Evolutionary conservation across 768 basidiomycete genomes (phyloP), one percentile per base, ranked within the genome.

Genomic region (Phaffia tasmanica): DNA sequence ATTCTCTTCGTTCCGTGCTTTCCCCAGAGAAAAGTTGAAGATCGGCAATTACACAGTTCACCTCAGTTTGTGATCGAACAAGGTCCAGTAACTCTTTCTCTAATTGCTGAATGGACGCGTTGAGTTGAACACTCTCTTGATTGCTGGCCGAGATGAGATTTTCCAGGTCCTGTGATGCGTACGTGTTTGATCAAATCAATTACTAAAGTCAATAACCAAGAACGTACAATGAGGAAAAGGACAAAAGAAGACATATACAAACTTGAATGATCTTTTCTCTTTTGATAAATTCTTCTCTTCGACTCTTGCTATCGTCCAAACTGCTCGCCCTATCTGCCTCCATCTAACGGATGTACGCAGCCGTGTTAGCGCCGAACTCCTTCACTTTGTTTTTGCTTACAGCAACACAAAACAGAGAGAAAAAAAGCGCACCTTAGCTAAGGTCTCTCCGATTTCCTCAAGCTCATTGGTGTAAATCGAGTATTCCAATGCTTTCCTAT

Each of bases 401-500:
- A n/a, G 23, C 16, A 11, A 19, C 8, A 47, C 56, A 15, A 55
- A n/a, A 21, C 8, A 35, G n/a, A 47, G 65, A 86, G 85, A 70
- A 87, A 21, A 16, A 11, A 19, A 30, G 68, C 72, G 84, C 50
- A 95, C 88, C 74, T 89, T 85, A 47, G 88, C 90, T 64, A 99
- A 75, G 0, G 89, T 85, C 62, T 86, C 85, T 0, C 83, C 84
- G 0, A 94, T 91, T 70, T 98, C 94, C 67, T 88, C 85, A 49
- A 97, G 76, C 73, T 99, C 94, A 47, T 88, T 82, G 70, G 89
- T 87, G 76, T 95, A 90, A 69, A 98, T 77, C 0, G 92, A 90
- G 74, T 97, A 98, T 74, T 99, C 95, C 72, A 97, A 79, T 75
- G 91, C 94, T 50, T 94, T 81, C 48, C 94, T 80, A 67, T 97